These are phyloP conservation scores for Pseudomassariella vexata DNA, from an alignment of 2,329 filamentous ascomycete species.

Conservation along the genomic window DNA sequence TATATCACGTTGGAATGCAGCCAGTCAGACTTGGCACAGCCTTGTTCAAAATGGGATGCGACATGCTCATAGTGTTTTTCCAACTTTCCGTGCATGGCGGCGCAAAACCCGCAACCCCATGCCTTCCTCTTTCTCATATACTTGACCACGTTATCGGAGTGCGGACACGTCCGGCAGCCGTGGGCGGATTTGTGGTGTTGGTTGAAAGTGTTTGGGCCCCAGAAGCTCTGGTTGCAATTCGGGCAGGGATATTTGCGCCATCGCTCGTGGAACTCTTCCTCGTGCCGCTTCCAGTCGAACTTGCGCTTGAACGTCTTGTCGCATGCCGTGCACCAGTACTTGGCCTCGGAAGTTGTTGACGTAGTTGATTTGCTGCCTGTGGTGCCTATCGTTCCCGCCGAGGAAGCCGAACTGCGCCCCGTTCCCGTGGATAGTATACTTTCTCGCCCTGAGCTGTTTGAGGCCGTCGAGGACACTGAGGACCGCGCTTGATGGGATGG, in stretches of 20 bases:
- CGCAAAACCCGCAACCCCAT: constrained; percentile 66
- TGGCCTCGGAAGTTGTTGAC: constrained; percentile 16
- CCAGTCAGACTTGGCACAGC: constrained; percentile 60
- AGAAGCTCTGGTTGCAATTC: constrained; percentile 63
- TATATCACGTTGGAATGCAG: constrained; percentile 65
- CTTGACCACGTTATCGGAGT: constrained; percentile 58
- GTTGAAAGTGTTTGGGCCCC: constrained; percentile 63
- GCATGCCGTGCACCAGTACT: constrained; percentile 37
- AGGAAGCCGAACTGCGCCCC: constrained; percentile 22
- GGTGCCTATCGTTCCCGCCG: constrained; percentile 9
- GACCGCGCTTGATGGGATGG: constrained; percentile 18
- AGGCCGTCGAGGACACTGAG: constrained; percentile 22
- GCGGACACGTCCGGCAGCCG: constrained; percentile 59
- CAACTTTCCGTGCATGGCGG: constrained; percentile 54
- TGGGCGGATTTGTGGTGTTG: constrained; percentile 63
- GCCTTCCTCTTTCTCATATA: constrained; percentile 59
- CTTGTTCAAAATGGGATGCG: constrained; percentile 59
- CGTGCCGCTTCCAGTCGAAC: constrained; percentile 65
- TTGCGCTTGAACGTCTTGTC: constrained; percentile 64
- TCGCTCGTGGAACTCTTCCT: constrained; percentile 65
- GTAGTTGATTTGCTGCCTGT: constrained; percentile 7
- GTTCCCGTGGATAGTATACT: constrained; percentile 25
- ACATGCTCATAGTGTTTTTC: constrained; percentile 65
- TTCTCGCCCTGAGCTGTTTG: constrained; percentile 24
- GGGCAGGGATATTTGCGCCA: constrained; percentile 63